These are phyloP conservation scores for Asterophora lycoperdoides DNA, from an alignment of 768 basidiomycete species.

Conservation along the genomic window DNA sequence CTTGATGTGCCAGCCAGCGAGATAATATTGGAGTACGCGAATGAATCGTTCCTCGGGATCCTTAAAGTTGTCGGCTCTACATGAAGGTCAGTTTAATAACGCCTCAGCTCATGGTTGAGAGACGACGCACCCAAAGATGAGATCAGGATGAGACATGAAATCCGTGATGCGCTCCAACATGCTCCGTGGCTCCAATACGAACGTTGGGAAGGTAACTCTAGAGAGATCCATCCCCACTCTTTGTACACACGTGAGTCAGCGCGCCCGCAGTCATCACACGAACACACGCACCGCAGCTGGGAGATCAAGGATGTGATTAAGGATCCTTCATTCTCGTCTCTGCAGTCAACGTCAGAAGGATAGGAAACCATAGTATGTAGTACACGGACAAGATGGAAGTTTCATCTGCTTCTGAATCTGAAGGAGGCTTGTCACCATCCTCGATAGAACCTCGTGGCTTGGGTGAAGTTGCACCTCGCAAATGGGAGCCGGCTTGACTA, in stretches of 20 bases:
- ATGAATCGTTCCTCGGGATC: constrained; percentile 91
- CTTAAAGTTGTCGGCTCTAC: constrained; percentile 72
- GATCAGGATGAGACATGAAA: constrained; percentile 98
- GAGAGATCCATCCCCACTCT: constrained; percentile 97
- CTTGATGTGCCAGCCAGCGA: constrained; percentile 99
- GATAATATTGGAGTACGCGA: constrained; percentile 87
- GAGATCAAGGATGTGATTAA: constrained; percentile 84
- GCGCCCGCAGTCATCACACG: constrained; percentile 1
- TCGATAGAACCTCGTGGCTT: constrained; percentile 66
- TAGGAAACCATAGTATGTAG: constrained; percentile 23
- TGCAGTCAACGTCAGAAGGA: constrained; percentile 40
- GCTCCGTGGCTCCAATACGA: constrained; percentile 94
- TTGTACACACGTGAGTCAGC: not conserved
- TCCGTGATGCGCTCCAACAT: constrained; percentile 99
- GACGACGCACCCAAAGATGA: constrained; percentile 81
- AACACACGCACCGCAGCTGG: constrained; percentile 65
- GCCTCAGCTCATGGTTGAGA: not conserved
- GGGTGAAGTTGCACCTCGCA: constrained; percentile 47
- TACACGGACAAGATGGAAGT: constrained; percentile 78
- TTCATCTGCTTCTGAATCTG: constrained; percentile 85
- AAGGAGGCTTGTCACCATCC: constrained; percentile 60
- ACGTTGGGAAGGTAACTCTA: constrained; percentile 90
- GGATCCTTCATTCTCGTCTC: constrained; percentile 92
- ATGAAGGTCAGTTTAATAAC: not conserved
- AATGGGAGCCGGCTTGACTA: constrained; percentile 60